Base-by-base conservation (phyloP, 495 filamentous ascomycete species). In the Aspergillus saccharolyticus region DNA sequence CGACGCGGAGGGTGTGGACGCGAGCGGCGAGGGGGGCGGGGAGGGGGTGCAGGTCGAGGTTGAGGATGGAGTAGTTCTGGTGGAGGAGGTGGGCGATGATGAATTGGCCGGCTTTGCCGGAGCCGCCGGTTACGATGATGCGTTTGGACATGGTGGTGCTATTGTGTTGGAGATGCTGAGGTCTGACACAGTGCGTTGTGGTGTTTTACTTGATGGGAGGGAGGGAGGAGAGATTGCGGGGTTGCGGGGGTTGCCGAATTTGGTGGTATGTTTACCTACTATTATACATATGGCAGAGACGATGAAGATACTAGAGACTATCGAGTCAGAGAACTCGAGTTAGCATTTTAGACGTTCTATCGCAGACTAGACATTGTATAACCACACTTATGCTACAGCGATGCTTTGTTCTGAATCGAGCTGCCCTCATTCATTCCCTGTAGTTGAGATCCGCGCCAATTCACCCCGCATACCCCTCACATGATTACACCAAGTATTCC, bases 31-130 rank as follows among this genome's bases (percentile, higher is more conserved):
- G 69, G 44, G 77, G 63, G 60, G 64, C 64, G 9, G 79, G 74
- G 22, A 79, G 65, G 14, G 69, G 61, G 2, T 57, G 46, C 1
- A 84, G 69, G 67, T 85, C 83, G 21, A 85, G 70, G 55, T 85
- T 86, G 20, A 85, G 73, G 51, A 86, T 69, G 57, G 74, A 60
- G 61, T 85, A 76, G 52, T 80, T 81, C 60, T 70, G 66, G 9
- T 69, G 63, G 8, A 83, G 67, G 24, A 86, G 74, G 42, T 84
- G 74, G 16, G 74, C 69, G 44, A 86, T 83, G 25, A 78, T 70
- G 66, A 84, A 77, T 54, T 80, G 76, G 12, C 83, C 83, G 15
- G 80, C 83, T 69, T 85, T 83, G 7, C 83, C 82, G 49, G 73
- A 77, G 54, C 83, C 83, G 21, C 80, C 80, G 12, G 82, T 83